Conservation (phyloP, 352 stramenopile genomes). For the Phytophthora citricola region DNA sequence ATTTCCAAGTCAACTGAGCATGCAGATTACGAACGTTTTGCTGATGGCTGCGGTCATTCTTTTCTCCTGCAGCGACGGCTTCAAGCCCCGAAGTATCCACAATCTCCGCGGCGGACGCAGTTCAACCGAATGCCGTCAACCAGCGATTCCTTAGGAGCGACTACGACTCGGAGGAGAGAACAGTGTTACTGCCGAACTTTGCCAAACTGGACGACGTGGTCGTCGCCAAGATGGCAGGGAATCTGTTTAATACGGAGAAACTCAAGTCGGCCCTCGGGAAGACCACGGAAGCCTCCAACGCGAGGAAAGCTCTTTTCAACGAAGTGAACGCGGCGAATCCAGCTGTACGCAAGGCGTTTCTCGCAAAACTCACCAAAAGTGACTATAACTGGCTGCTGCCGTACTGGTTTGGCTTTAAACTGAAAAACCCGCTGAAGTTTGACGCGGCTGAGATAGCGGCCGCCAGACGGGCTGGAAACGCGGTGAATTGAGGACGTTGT, state of each 20-base stretch:
- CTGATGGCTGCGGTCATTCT: no score
- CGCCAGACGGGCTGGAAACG: neutral
- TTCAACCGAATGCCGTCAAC: neutral
- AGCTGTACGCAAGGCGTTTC: neutral
- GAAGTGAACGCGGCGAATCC: neutral
- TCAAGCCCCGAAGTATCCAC: no score
- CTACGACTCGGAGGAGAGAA: neutral
- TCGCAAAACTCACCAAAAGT: neutral
- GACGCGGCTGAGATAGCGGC: neutral
- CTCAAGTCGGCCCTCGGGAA: neutral
- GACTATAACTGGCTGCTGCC: neutral
- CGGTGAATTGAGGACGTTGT: neutral
- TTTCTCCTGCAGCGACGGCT: no score
- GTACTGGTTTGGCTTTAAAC: neutral
- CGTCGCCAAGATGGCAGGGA: neutral
- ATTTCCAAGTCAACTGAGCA: no score
- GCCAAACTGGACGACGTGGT: neutral
- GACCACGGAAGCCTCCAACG: neutral
- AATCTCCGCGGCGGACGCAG: no score
- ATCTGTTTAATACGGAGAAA: neutral
- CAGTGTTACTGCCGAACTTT: neutral
- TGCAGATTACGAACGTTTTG: no score
- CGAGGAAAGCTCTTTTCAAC: neutral
- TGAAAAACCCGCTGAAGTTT: neutral
- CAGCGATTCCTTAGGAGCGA: neutral